These are phyloP conservation scores for Nitzschia putrida DNA, from an alignment of 108 stramenopile genomes.

Conservation along the genomic window DNA sequence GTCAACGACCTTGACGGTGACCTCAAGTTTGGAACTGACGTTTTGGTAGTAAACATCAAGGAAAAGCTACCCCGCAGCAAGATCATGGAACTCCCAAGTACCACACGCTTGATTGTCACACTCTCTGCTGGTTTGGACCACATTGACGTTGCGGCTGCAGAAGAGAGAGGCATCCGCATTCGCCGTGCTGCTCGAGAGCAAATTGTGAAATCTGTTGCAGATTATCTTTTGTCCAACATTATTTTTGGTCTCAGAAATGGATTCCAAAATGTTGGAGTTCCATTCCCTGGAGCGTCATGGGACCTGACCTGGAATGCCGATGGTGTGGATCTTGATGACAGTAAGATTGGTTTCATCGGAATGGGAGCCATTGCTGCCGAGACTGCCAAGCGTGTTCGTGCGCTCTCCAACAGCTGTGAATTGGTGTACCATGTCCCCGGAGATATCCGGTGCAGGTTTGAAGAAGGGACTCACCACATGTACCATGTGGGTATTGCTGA, in stretches of 20 bases:
- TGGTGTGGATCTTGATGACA: slow-evolving; percentile 44
- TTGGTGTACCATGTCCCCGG: slow-evolving; percentile 52
- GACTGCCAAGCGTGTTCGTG: slow-evolving; percentile 43
- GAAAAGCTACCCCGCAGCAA: slow-evolving; percentile 40
- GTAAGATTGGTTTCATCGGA: slow-evolving; percentile 54
- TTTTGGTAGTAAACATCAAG: slow-evolving; percentile 55
- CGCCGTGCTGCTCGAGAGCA: slow-evolving; percentile 52
- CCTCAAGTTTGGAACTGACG: slow-evolving; percentile 34
- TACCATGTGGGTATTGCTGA: slow-evolving; percentile 31
- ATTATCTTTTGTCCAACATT: slow-evolving; percentile 50
- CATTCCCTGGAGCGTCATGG: slow-evolving; percentile 58
- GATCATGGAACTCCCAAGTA: slow-evolving; percentile 52
- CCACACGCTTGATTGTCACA: slow-evolving; percentile 48
- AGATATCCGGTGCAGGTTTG: slow-evolving; percentile 32
- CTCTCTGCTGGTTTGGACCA: slow-evolving; percentile 66
- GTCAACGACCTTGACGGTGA: slow-evolving; percentile 33
- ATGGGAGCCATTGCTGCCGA: slow-evolving; percentile 59
- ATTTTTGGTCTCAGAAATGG: slow-evolving; percentile 61
- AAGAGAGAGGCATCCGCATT: slow-evolving; percentile 50
- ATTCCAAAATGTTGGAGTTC: slow-evolving; percentile 55
- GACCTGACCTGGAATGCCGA: slow-evolving; percentile 63
- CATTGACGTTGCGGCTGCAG: slow-evolving; percentile 53
- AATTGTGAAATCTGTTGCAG: slow-evolving; percentile 51
- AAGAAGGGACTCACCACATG: slow-evolving; percentile 30
- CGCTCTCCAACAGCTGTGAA: slow-evolving; percentile 39